Evolutionary conservation across 1,139 yeast species (phyloP).

Genomic region (Hansenula lynferdii): DNA sequence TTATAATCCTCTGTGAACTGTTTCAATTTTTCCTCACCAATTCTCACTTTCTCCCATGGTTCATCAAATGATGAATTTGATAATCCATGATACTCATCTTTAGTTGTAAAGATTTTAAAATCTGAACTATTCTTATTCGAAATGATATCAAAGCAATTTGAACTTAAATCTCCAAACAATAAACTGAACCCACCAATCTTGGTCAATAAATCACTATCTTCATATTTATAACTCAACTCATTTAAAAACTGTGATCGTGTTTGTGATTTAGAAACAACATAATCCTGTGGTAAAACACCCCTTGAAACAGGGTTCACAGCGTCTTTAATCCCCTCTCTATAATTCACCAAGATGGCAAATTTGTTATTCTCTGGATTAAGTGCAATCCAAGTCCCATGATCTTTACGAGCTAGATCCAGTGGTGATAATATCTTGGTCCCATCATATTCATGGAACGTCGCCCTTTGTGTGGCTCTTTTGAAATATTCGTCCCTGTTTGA

Average conservation of each 20-base stretch:
- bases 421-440: constrained; percentile 54
- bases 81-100: constrained; percentile 41
- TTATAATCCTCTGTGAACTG: constrained; percentile 32
- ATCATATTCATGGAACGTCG: constrained; percentile 42
- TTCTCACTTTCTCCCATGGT: constrained; percentile 70
- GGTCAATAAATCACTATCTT: constrained; percentile 30
- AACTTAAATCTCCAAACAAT: constrained; percentile 57
- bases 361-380: constrained; percentile 51
- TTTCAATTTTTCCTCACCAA: constrained; percentile 45
- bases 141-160: constrained; percentile 41
- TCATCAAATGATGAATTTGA: constrained; percentile 58
- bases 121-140: constrained; percentile 34
- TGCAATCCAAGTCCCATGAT: constrained; percentile 94
- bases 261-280: constrained; percentile 35
- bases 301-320: constrained; percentile 45
- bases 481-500: constrained; percentile 88
- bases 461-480: constrained; percentile 64
- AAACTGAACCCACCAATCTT: constrained; percentile 82
- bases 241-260: constrained; percentile 43
- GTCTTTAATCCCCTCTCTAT: constrained; percentile 37
- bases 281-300: constrained; percentile 64
- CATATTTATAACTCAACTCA: constrained; percentile 28
- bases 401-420: constrained; percentile 64
- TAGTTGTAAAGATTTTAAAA: constrained; percentile 30
- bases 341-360: constrained; percentile 73